These are phyloP conservation scores for Coccomyxa sp. DNA, from an alignment of 139 green algal genomes.

Conservation along the genomic window DNA sequence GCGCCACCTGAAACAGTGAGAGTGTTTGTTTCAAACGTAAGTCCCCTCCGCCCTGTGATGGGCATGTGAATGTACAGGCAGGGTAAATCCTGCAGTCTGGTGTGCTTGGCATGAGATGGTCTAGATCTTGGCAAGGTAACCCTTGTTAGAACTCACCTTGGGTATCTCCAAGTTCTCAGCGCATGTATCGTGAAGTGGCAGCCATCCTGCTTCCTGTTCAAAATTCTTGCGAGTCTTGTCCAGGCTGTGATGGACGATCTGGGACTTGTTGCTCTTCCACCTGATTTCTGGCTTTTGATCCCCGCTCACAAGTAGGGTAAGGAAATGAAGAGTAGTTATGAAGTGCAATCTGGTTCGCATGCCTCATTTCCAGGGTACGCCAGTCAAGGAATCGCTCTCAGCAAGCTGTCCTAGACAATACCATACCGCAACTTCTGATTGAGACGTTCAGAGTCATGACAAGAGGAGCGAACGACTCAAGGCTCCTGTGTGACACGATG, in stretches of 20 bases:
- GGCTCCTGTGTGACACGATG: no score
- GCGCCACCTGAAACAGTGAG: slow-evolving; percentile 19
- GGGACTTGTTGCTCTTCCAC: neutral
- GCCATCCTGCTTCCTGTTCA: neutral
- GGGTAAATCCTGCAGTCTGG: neutral
- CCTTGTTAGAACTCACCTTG: neutral
- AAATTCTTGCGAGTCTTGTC: neutral
- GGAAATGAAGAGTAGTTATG: no score
- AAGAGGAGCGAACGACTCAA: no score
- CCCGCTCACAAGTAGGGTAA: no score
- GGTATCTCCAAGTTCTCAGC: neutral
- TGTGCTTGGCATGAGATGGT: neutral
- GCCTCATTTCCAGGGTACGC: no score
- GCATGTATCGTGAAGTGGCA: neutral
- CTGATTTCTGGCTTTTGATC: no score
- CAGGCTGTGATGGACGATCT: neutral
- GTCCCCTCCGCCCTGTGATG: no score
- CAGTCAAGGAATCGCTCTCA: no score
- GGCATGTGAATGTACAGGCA: neutral
- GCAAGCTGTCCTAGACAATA: no score
- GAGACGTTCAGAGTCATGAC: no score
- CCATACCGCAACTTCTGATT: no score
- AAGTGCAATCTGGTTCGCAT: no score
- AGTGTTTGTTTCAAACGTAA: neutral
- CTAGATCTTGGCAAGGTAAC: neutral